Conservation (phyloP, 2,329 filamentous ascomycete genomes). For the Endothia cerciana region DNA sequence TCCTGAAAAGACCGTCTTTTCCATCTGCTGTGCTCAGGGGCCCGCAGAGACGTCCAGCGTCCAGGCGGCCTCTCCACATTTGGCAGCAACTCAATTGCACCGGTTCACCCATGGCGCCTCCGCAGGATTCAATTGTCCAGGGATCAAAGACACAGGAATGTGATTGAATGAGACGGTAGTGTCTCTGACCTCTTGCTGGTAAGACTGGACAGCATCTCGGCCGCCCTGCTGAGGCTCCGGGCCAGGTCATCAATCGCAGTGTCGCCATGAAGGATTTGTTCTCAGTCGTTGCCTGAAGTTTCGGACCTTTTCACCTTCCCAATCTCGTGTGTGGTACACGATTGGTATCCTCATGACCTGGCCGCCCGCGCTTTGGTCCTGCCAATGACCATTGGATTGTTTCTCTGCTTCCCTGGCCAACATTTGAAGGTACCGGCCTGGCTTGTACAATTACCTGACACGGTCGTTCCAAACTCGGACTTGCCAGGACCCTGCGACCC, state of each 20-base stretch:
- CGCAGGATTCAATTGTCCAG: background rate
- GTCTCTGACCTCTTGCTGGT: background rate
- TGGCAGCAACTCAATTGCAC: background rate
- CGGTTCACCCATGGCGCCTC: background rate
- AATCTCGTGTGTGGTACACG: slow-evolving; percentile 5
- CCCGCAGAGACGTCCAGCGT: background rate
- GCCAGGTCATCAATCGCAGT: slow-evolving; percentile 18
- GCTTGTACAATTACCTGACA: background rate
- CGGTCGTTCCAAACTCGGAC: background rate
- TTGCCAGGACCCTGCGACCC: background rate
- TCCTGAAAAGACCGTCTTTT: background rate
- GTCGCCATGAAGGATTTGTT: slow-evolving; percentile 14
- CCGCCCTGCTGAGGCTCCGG: slow-evolving; percentile 19
- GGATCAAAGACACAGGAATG: background rate
- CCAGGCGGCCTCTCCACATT: background rate
- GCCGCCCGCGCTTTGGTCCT: background rate
- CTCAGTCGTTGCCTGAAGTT: slow-evolving; percentile 2
- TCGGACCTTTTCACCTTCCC: background rate
- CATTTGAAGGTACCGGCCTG: background rate
- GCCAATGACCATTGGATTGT: background rate
- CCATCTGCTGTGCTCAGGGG: background rate
- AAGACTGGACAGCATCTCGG: slow-evolving; percentile 13
- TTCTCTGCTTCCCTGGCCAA: slow-evolving; percentile 1
- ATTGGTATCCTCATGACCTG: slow-evolving; percentile 1
- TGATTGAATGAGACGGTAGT: background rate